Percentiles rank a stretch among this genome's conserved stretches.
Conservation (phyloP, 345 rosid species). For the Citrus inodora region DNA sequence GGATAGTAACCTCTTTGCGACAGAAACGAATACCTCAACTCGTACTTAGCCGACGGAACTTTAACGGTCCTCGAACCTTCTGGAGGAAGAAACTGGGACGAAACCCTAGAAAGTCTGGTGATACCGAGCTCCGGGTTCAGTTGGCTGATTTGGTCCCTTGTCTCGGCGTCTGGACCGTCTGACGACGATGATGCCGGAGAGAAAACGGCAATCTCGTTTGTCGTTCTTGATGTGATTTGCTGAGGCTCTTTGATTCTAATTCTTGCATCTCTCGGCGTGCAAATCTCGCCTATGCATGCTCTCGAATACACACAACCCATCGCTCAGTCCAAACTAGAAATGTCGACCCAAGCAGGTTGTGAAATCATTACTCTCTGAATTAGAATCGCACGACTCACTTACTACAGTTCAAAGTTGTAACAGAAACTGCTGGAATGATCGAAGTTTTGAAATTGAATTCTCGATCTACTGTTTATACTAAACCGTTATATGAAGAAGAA, state of each 20-base stretch:
- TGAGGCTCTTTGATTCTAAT: constrained; percentile 38
- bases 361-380: constrained; percentile 4
- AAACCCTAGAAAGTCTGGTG: constrained; percentile 83
- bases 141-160: constrained; percentile 48
- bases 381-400: not conserved
- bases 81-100: constrained; percentile 86
- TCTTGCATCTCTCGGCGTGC: constrained; percentile 62
- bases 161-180: constrained; percentile 43
- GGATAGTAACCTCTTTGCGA: constrained; percentile 98
- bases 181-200: constrained; percentile 41
- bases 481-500: constrained; percentile 9
- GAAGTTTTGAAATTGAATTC: not conserved
- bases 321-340: not conserved
- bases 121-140: constrained; percentile 61
- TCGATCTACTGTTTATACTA: constrained; percentile 5
- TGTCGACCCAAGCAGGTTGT: not conserved
- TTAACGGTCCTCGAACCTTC: constrained; percentile 73
- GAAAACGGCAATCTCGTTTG: constrained; percentile 49
- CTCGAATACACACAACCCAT: constrained; percentile 98
- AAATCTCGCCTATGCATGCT: constrained; percentile 89
- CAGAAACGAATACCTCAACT: constrained; percentile 65
- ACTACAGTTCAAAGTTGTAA: not conserved
- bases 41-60: constrained; percentile 58
- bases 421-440: not conserved
- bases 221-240: constrained; percentile 9